Conservation (phyloP, 2,329 filamentous ascomycete genomes). For the Xylariales sp. region DNA sequence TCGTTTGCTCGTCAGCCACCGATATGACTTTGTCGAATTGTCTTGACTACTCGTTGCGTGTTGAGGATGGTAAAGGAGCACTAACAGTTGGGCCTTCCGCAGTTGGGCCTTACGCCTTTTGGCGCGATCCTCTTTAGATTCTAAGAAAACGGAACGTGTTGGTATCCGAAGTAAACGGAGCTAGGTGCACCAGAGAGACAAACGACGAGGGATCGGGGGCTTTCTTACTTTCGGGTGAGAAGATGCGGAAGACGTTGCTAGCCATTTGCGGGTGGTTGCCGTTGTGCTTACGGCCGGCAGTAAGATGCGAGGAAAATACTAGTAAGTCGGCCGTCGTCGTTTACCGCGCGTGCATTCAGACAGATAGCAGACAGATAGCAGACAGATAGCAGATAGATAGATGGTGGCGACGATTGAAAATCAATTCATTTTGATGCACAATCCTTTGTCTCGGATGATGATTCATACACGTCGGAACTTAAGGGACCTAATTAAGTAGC, state of each 20-base stretch:
- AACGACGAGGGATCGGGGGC: neutral
- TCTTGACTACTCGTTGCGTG: neutral
- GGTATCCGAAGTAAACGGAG: constrained; percentile 3
- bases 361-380: no score
- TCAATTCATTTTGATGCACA: no score
- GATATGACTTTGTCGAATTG: neutral
- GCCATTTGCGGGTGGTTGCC: neutral
- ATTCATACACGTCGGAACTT: no score
- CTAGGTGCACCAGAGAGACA: neutral
- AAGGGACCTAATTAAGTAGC: no score
- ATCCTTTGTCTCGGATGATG: no score
- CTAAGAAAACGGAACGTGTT: constrained; percentile 1
- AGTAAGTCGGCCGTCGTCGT: no score
- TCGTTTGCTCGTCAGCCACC: neutral
- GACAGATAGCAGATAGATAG: no score
- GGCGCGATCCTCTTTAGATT: constrained; percentile 23
- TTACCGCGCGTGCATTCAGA: no score
- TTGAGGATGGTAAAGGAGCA: neutral
- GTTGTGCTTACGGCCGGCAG: neutral
- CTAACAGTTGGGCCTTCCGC: constrained; percentile 26
- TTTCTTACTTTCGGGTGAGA: constrained; percentile 27
- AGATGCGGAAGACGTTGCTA: constrained; percentile 27
- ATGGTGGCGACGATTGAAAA: no score
- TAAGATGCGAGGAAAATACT: no score
- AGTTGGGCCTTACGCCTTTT: constrained; percentile 29